Evolutionary conservation across 108 stramenopile species (phyloP).

Genomic region (Mayamaea pseudoterrestris): DNA sequence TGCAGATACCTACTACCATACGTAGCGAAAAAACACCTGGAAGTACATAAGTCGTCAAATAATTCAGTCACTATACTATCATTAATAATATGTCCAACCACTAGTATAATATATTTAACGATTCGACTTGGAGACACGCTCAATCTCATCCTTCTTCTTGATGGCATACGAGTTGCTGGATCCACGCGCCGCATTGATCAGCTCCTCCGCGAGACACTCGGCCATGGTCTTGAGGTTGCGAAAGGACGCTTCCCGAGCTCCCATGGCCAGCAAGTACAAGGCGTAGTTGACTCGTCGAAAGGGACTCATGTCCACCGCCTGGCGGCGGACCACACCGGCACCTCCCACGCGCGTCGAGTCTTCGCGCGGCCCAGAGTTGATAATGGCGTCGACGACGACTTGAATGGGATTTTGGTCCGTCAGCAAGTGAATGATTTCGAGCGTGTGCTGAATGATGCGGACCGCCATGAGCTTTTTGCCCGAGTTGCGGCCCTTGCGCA

Average conservation of each 20-base stretch:
- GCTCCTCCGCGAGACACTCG: slow-evolving; percentile 99
- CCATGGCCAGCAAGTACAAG: slow-evolving; percentile 94
- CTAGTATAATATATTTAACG: slow-evolving; percentile 62
- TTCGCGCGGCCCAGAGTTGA: slow-evolving; percentile 99
- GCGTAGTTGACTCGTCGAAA: slow-evolving; percentile 99
- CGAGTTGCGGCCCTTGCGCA: slow-evolving; percentile 96
- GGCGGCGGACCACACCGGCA: slow-evolving; percentile 99
- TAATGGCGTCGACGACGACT: slow-evolving; percentile 98
- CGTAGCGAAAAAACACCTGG: too few relatives aligned
- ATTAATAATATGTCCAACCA: too few relatives aligned
- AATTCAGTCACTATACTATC: too few relatives aligned
- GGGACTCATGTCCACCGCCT: slow-evolving; percentile 99
- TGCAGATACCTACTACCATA: too few relatives aligned
- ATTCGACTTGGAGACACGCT: slow-evolving; percentile 99
- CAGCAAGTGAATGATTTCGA: slow-evolving; percentile 99
- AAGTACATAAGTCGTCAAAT: too few relatives aligned
- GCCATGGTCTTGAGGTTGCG: slow-evolving; percentile 99
- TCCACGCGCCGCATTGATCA: slow-evolving; percentile 99
- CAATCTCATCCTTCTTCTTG: slow-evolving; percentile 99
- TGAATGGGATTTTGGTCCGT: slow-evolving; percentile 99
- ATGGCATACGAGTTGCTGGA: slow-evolving; percentile 99
- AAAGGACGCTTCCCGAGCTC: slow-evolving; percentile 97
- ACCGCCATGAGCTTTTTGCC: slow-evolving; percentile 99
- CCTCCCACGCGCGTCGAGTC: slow-evolving; percentile 99
- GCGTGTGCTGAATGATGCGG: slow-evolving; percentile 97